phyloP scores from a whole-genome alignment of 345 rosid genomes.

The Zanthoxylum bungeanum region DNA sequence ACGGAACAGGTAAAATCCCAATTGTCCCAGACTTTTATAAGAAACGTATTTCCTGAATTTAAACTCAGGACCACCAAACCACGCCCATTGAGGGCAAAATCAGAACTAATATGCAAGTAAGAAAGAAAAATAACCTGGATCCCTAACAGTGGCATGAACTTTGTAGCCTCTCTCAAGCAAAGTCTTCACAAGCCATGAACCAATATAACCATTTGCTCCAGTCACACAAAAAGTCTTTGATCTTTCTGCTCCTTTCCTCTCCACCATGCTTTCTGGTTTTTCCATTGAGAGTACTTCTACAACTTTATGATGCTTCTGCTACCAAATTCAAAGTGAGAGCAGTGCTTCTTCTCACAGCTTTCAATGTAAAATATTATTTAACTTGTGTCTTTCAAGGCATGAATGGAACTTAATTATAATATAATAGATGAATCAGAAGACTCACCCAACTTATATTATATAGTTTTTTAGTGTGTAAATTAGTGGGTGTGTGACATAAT shows the following conservation, averaged over 20 bases:
- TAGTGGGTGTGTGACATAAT: neutral
- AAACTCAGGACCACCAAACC: too few species aligned
- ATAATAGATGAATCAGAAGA: neutral
- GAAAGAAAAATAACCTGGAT: constrained; percentile 54
- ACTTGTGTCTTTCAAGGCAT: neutral
- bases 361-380: neutral
- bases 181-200: constrained; percentile 76
- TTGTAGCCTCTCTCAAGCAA: constrained; percentile 53
- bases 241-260: constrained; percentile 8
- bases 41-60: too few species aligned
- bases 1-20: too few species aligned
- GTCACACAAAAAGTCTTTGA: constrained; percentile 64
- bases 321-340: neutral
- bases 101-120: neutral
- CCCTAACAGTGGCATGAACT: constrained; percentile 75
- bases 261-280: neutral
- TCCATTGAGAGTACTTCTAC: constrained; percentile 16
- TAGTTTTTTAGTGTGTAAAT: neutral
- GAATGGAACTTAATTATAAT: neutral
- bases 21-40: too few species aligned
- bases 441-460: neutral
- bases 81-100: too few species aligned
- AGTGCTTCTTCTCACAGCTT: neutral
- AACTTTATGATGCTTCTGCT: neutral
- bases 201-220: constrained; percentile 71